Base-by-base conservation (phyloP, 169 alveolate genomes). In the Pseudocohnilembus persalinus region DNA sequence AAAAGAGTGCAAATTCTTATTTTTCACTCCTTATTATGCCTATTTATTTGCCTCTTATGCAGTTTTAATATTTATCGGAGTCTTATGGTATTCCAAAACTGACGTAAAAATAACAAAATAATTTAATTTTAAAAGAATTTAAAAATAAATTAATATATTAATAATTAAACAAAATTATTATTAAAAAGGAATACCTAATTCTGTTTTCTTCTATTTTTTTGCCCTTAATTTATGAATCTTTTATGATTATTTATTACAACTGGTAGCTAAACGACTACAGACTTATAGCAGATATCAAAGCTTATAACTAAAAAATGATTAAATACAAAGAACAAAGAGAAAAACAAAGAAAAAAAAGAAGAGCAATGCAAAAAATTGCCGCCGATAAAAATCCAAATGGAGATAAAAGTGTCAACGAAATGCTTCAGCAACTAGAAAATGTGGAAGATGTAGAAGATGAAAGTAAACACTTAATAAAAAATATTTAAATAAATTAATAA, bases 211-310 rank as follows among this genome's bases (percentile, higher is more conserved):
- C 31, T 16, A 49, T 79, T 0, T 79, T 79, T 64, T 79, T 79
- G 27, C 84, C 84, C 24, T 11, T 79, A 79, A 79, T 79, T 28
- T 79, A 79, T 29, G 84, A 79, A 64, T 79, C 76, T 30, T 49
- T 79, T 28, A 49, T 79, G 76, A 79, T 79, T n/a, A 0, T 79
- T 28, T 79, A 49, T 49, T 79, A 26, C 4, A 79, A 79, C 29
- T 79, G 68, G 77, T 25, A 63, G 0, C 30, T 79, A 28, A 79
- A 79, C 49, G 84, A 79, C 4, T 79, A 79, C 31, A 35, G 63
- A 1, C 30, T 79, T 4, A 79, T 79, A 26, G 84, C 84, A 28
- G 76, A 79, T 63, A 79, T 79, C 31, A 26, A 79, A 73, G 26
- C 35, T 1, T 79, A 34, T 49, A 79, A 79, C 49, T 64, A 49